A percentile compares a stretch with the other conserved stretches of the same genome.
phyloP scores from a whole-genome alignment of 2,329 filamentous ascomycete genomes.

The Gaeumannomyces sp. region DNA sequence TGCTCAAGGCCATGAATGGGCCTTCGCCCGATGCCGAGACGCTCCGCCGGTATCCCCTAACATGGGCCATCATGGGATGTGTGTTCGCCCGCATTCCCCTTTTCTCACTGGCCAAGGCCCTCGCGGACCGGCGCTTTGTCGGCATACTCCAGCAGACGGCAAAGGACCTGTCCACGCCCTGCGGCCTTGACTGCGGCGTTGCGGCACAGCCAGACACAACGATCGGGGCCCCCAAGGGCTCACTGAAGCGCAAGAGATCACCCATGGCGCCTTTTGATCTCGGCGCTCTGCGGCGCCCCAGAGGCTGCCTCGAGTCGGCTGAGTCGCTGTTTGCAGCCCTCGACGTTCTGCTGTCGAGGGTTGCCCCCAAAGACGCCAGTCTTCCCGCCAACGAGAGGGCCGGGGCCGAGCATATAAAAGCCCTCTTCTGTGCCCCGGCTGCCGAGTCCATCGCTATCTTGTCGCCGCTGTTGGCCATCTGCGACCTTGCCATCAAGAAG shows the following conservation, averaged over 20 bases:
- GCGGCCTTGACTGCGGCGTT: conserved; percentile 18
- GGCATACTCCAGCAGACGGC: conserved; percentile 60
- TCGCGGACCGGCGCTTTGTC: conserved; percentile 65
- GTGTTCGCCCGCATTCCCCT: conserved; percentile 60
- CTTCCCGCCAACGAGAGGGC: conserved; percentile 38
- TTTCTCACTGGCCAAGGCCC: conserved; percentile 62
- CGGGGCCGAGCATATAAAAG: conserved; percentile 52
- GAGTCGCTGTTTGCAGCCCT: conserved; percentile 43
- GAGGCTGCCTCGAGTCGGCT: conserved; percentile 39
- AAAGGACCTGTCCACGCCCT: conserved; percentile 44
- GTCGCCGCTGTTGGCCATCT: conserved; percentile 39
- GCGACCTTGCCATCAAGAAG: conserved; percentile 31
- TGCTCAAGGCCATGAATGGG: conserved; percentile 56
- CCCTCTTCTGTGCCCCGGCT: conserved; percentile 46
- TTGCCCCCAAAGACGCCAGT: conserved; percentile 27
- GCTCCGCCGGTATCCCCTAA: conserved; percentile 47
- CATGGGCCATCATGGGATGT: conserved; percentile 56
- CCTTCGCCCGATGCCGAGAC: conserved; percentile 40
- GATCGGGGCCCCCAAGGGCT: conserved; percentile 11
- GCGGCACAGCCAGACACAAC: background rate
- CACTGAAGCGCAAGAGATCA: conserved; percentile 8
- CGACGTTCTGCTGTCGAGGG: conserved; percentile 37
- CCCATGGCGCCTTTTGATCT: conserved; percentile 33
- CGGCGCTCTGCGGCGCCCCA: conserved; percentile 30
- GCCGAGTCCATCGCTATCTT: conserved; percentile 40